Base-by-base conservation (phyloP, 768 basidiomycete species). In the Lactifluus hygrophoroides region DNA sequence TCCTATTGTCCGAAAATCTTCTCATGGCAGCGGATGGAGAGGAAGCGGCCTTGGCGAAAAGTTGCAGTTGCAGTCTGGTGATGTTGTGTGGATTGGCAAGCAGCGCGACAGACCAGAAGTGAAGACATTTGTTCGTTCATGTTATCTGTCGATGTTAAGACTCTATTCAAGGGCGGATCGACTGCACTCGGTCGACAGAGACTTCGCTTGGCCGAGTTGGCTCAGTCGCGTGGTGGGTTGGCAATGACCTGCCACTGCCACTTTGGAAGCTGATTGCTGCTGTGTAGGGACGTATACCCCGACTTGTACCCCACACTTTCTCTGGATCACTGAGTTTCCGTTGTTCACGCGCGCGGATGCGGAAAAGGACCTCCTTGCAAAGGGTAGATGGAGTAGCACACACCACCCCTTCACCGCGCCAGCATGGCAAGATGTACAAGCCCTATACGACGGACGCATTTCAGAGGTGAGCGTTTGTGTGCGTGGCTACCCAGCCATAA, bases 331-430 rank as follows among this genome's bases (percentile, higher is more conserved):
- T 5, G 93, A 95, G 70, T 96, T 96, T 69, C 94, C 94, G 14
- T 77, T 97, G 23, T 96, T 95, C 74, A 84, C 94, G 16, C 83
- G 78, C 30, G 83, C 86, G 37, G 94, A 96, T 69, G 77, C 78
- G 55, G 94, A 96, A 74, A 96, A 96, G 73, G 84, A 89, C 37
- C 82, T 86, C 68, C 72, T 93, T 30, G 88, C 92, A 3, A 80
- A 83, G 56, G 94, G 94, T 30, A 78, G 93, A 66, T 95, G 91
- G 90, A 88, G 89, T 63, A 89, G 88, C 62, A 85, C 90, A 3
- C 94, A 97, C 67, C 94, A 97, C 71, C 94, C 94, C 2, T 97
- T 97, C 72, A 97, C 94, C 13, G 94, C 94, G 9, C 94, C 94
- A 21, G 89, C 94, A 84, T 88, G 78, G 78, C 81, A 95, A 70